Base-by-base conservation (phyloP, 352 stramenopile genomes). In the Globisporangium sylvaticum region DNA sequence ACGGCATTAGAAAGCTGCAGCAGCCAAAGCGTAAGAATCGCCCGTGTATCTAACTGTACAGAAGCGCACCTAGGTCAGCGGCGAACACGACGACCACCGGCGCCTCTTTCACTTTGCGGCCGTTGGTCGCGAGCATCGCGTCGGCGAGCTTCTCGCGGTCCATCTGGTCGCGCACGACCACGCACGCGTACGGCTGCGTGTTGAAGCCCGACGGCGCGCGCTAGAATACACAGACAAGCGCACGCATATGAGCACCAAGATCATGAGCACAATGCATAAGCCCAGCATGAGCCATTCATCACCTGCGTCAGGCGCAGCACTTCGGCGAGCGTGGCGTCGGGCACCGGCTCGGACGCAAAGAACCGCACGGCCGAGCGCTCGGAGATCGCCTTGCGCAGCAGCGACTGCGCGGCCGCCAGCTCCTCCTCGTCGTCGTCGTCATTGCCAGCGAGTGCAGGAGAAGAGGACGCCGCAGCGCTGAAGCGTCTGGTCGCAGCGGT, bases 161-260 rank as follows among this genome's bases (percentile, higher is more conserved):
- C 15, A 73, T 77, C 32, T 82, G 72, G 31, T 92, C 79, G 44
- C 87, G 83, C 44, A 96, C 80, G 31, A 96, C 39, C 22, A 96
- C 77, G 20, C 82, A 89, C 0, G 85, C 83, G 62, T 92, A 96
- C 44, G 87, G 85, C 68, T 92, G 81, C 52, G 76, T 83, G 65
- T 96, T 96, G 67, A 95, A 94, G 6, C 84, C 80, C n/a, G 74
- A 90, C 1, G 88, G 88, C 3, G 85, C 84, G 58, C 82, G 76
- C 84, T 92, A 55, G 27, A 53, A 37, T 62, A 14, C 14, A 37
- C 32, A 29, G 10, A 42, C 37, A 65, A 46, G 22, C 27, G 52
- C 48, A 34, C 29, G 55, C 8, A 10, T 37, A 29, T 67, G 9
- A 59, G 8, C 6, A 58, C 22, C 10, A 58, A 18, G 9, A 39